These are phyloP conservation scores for Debaryomyces sp. DNA, from an alignment of 1,139 yeast species.

Conservation along the genomic window DNA sequence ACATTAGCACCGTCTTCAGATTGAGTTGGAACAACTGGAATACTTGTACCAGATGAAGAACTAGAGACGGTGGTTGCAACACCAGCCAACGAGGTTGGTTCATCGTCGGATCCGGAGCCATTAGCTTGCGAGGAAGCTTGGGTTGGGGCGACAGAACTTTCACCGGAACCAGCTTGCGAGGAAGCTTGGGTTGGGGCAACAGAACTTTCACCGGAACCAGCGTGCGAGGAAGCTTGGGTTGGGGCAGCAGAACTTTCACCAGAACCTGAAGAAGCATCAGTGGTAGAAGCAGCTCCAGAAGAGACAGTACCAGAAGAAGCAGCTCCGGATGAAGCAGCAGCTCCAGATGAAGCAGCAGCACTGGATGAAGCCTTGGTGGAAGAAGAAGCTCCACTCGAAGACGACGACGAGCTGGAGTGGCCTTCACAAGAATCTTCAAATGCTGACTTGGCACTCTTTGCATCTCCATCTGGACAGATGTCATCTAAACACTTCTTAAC, in stretches of 20 bases:
- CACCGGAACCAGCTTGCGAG: slow-evolving; percentile 9
- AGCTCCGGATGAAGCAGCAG: too few species aligned
- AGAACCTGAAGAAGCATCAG: slow-evolving; percentile 13
- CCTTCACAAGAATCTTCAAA: slow-evolving; percentile 58
- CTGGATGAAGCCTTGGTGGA: slow-evolving; percentile 5
- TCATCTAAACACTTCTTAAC: slow-evolving; percentile 62
- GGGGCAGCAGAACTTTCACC: not conserved
- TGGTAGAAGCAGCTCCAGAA: slow-evolving; percentile 1
- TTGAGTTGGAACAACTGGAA: slow-evolving; percentile 27
- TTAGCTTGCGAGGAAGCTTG: slow-evolving; percentile 11
- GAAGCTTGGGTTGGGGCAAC: not conserved
- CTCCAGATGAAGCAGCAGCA: slow-evolving; percentile 8
- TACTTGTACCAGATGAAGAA: slow-evolving; percentile 27
- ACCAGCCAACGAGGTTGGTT: slow-evolving; percentile 17
- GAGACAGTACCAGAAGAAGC: too few species aligned
- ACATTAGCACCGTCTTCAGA: slow-evolving; percentile 28
- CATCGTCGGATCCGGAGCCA: slow-evolving; percentile 14
- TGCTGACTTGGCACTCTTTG: slow-evolving; percentile 57
- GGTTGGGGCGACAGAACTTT: slow-evolving; percentile 11
- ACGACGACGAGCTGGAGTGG: slow-evolving; percentile 19
- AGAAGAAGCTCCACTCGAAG: slow-evolving; percentile 8
- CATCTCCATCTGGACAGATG: slow-evolving; percentile 65
- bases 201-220: slow-evolving; percentile 12
- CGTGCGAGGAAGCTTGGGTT: not conserved
- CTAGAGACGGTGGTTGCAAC: slow-evolving; percentile 28